Evolutionary conservation across 495 filamentous ascomycete species (phyloP).

Genomic region (Aspergillus diversus): DNA sequence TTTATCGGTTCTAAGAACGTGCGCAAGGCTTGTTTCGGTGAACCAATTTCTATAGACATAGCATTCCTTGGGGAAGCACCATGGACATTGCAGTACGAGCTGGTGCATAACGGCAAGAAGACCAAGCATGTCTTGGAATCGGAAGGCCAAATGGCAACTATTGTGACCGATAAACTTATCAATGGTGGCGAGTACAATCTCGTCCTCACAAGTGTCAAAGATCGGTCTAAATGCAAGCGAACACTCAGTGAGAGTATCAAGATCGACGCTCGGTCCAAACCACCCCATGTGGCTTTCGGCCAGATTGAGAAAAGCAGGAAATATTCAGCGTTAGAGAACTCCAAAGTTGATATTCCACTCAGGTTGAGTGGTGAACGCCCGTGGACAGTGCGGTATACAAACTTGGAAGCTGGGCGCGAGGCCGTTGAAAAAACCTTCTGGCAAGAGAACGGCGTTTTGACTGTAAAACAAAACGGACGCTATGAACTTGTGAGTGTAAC

Average conservation of each 20-base stretch:
- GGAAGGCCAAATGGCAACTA: slow-evolving; percentile 59
- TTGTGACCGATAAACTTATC: slow-evolving; percentile 71
- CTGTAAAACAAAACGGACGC: slow-evolving; percentile 65
- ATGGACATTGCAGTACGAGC: slow-evolving; percentile 89
- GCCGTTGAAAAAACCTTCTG: slow-evolving; percentile 54
- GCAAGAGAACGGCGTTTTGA: slow-evolving; percentile 70
- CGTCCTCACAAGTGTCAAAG: slow-evolving; percentile 79
- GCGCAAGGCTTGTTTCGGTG: slow-evolving; percentile 77
- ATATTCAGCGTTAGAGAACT: slow-evolving; percentile 74
- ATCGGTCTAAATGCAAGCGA: slow-evolving; percentile 82
- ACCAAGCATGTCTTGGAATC: slow-evolving; percentile 68
- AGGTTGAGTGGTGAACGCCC: slow-evolving; percentile 80
- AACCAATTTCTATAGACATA: slow-evolving; percentile 73
- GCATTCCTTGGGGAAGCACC: slow-evolving; percentile 78
- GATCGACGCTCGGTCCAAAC: slow-evolving; percentile 83
- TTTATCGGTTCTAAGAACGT: slow-evolving; percentile 59
- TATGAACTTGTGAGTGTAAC: slow-evolving; percentile 78
- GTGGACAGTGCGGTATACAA: slow-evolving; percentile 78
- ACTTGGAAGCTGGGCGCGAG: slow-evolving; percentile 50
- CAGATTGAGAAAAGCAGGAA: slow-evolving; percentile 74
- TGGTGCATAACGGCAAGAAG: slow-evolving; percentile 87
- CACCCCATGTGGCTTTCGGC: slow-evolving; percentile 82
- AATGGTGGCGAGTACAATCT: slow-evolving; percentile 88
- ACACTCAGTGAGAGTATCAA: slow-evolving; percentile 78
- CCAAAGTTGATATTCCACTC: slow-evolving; percentile 72